Conservation (phyloP, 805 yeast genomes). For the Candida anglica region DNA sequence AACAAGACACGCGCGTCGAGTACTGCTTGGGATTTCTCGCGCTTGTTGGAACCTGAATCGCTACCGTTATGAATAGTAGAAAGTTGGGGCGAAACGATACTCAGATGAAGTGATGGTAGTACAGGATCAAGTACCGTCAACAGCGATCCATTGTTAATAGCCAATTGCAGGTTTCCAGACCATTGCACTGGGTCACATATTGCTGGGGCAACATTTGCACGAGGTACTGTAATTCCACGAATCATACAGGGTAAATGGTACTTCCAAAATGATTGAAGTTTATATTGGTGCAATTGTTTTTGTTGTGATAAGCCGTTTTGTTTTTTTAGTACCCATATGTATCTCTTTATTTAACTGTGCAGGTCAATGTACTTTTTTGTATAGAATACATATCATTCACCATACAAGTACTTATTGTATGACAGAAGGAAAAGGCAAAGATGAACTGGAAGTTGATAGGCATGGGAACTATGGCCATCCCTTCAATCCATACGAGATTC, state of each 20-base stretch:
- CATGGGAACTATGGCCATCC: conserved; percentile 61
- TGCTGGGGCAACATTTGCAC: conserved; percentile 11
- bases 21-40: conserved; percentile 2
- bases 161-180: conserved; percentile 32
- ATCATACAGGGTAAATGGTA: conserved; percentile 8
- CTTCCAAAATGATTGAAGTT: too few species aligned
- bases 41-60: neutral
- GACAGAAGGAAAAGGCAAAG: too few species aligned
- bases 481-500: conserved; percentile 75
- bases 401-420: too few species aligned
- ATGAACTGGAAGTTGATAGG: too few species aligned
- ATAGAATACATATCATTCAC: too few species aligned
- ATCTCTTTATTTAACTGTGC: too few species aligned
- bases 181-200: conserved; percentile 26
- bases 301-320: too few species aligned
- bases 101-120: conserved; percentile 27
- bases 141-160: conserved; percentile 30
- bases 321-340: too few species aligned
- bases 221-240: conserved; percentile 9
- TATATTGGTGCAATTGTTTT: too few species aligned
- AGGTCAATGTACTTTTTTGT: too few species aligned
- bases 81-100: conserved; percentile 9
- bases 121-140: conserved; percentile 35
- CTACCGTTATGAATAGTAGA: conserved; percentile 10
- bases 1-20: conserved; percentile 24